Percentiles rank a stretch among this genome's conserved stretches.
Evolutionary conservation across 2,329 filamentous ascomycete species (phyloP).

Genomic region (Aspergillus sp.): DNA sequence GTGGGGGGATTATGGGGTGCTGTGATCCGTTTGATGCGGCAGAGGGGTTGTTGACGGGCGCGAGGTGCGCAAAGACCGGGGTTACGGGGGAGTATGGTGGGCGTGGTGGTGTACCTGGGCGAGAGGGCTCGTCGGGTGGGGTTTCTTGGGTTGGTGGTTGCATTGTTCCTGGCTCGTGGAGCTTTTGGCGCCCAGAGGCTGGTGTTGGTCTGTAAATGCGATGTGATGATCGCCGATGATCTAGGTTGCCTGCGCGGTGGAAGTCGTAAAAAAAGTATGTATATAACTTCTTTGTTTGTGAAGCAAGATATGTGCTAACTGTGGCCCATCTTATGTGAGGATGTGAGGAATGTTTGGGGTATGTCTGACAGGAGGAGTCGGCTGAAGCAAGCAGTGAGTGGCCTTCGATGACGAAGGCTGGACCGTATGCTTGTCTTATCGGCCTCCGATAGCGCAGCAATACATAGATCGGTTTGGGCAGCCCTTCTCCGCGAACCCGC

Average conservation of each 20-base stretch:
- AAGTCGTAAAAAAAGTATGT: neutral
- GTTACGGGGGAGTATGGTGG: slow-evolving; percentile 55
- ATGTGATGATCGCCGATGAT: slow-evolving; percentile 8
- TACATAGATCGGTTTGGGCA: neutral
- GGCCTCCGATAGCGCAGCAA: slow-evolving; percentile 7
- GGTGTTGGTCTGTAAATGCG: neutral
- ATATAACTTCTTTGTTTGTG: neutral
- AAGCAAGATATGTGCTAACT: neutral
- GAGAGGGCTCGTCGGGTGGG: slow-evolving; percentile 23
- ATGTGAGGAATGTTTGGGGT: neutral
- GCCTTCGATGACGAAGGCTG: neutral
- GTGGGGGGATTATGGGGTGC: slow-evolving; percentile 39
- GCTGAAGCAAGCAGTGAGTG: neutral
- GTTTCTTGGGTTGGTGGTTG: slow-evolving; percentile 29
- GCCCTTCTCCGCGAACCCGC: neutral
- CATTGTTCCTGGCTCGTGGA: slow-evolving; percentile 22
- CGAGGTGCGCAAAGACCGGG: slow-evolving; percentile 46
- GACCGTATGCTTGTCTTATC: neutral
- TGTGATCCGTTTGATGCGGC: slow-evolving; percentile 26
- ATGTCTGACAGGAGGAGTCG: neutral
- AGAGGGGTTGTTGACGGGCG: slow-evolving; percentile 27
- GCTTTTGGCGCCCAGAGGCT: neutral
- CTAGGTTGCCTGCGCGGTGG: neutral
- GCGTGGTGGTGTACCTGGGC: slow-evolving; percentile 46
- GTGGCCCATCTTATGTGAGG: neutral